These are phyloP conservation scores for Vitis rotundifolia DNA, from an alignment of 164 flowering plant species.

Conservation along the genomic window DNA sequence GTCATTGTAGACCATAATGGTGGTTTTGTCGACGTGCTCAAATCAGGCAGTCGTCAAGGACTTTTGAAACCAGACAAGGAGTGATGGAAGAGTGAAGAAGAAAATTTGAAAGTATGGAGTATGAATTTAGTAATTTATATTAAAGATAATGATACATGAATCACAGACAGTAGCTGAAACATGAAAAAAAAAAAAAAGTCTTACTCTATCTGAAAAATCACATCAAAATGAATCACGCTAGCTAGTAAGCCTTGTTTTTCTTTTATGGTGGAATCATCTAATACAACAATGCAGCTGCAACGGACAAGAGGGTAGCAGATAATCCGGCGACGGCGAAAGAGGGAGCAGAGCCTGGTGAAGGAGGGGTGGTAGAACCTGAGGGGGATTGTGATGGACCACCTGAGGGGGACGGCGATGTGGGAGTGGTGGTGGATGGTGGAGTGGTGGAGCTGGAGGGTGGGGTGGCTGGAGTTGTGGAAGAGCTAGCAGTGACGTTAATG, in stretches of 20 bases:
- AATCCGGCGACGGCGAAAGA: conserved; percentile 15
- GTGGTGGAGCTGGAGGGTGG: conserved; percentile 1
- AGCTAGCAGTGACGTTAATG: conserved; percentile 30
- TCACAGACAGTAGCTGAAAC: too few relatives aligned
- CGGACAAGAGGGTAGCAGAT: conserved; percentile 14
- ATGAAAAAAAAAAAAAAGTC: not conserved
- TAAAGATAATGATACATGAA: too few relatives aligned
- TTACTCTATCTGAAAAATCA: not conserved
- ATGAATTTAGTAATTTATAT: too few relatives aligned
- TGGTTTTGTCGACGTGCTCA: too few relatives aligned
- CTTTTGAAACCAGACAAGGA: too few relatives aligned
- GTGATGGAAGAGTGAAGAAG: too few relatives aligned
- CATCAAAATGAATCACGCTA: conserved; percentile 8
- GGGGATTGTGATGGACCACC: conserved; percentile 3
- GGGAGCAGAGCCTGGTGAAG: conserved; percentile 6
- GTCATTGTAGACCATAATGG: too few relatives aligned
- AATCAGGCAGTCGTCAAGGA: too few relatives aligned
- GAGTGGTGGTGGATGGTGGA: not conserved
- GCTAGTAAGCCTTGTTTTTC: not conserved
- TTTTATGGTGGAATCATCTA: conserved; percentile 2
- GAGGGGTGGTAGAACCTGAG: conserved; percentile 6
- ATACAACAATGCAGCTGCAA: conserved; percentile 22
- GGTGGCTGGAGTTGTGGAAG: not conserved
- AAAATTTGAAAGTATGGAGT: too few relatives aligned
- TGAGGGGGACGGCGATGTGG: conserved; percentile 3